phyloP scores from a whole-genome alignment of 306 rosid genomes.

The Cicer chorassanicum region DNA sequence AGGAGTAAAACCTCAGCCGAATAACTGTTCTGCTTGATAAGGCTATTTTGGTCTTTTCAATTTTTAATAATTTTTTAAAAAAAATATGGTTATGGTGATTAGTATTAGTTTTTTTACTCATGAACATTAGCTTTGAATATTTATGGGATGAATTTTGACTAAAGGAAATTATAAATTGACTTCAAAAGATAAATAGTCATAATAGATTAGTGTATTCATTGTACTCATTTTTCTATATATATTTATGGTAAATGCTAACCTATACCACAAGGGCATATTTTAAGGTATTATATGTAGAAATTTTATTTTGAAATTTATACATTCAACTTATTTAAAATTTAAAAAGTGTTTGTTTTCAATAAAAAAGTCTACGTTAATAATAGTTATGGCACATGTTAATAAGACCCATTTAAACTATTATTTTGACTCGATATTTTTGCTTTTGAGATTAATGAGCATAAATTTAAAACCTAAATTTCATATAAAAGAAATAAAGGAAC shows the following conservation, averaged over 20 bases:
- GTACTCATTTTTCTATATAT: no score
- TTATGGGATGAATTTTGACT: neutral
- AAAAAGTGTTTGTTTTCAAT: no score
- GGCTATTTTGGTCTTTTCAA: constrained; percentile 12
- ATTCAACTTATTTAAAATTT: no score
- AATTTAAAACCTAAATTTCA: constrained; percentile 14
- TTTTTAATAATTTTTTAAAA: no score
- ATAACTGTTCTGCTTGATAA: constrained; percentile 12
- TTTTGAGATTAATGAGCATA: neutral
- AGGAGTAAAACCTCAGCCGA: neutral
- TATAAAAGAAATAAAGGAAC: neutral
- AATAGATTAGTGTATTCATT: no score
- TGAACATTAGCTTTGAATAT: neutral
- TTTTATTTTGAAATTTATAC: no score
- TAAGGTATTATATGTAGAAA: no score
- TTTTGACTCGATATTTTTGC: constrained; percentile 9
- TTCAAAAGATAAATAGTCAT: neutral
- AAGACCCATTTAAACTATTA: neutral
- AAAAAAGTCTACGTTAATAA: no score
- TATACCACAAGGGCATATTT: no score
- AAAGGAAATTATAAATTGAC: neutral
- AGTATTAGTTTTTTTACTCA: constrained; percentile 5
- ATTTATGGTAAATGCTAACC: no score
- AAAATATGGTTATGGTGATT: constrained; percentile 6
- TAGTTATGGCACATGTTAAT: no score